These are phyloP conservation scores for Salicornia ramosissima DNA, from an alignment of 148 eudicot species.

Conservation along the genomic window DNA sequence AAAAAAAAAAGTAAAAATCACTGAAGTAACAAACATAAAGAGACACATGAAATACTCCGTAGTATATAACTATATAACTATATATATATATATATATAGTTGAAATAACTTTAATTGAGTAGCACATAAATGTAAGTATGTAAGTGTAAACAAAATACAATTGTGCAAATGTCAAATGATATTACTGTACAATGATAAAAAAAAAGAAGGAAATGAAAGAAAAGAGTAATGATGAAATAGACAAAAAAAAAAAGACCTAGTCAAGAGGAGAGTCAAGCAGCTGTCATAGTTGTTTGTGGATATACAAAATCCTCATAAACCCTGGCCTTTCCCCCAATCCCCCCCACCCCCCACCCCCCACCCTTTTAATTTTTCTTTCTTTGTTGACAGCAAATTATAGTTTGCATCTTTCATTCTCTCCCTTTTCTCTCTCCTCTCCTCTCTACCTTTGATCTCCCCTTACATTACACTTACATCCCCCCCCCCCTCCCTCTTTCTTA, in stretches of 20 bases:
- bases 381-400: constrained; percentile 51
- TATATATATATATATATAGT: no score
- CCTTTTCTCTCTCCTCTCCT: neutral
- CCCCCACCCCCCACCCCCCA: neutral
- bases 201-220: neutral
- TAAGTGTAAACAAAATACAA: no score
- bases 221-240: constrained; percentile 21
- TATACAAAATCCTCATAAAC: constrained; percentile 20
- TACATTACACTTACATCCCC: neutral
- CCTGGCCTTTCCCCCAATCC: constrained; percentile 17
- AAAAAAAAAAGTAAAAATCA: no score
- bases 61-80: no score
- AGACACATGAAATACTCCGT: no score
- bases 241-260: constrained; percentile 34
- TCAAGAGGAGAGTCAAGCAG: constrained; percentile 46
- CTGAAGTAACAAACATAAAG: no score
- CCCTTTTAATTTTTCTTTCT: constrained; percentile 19
- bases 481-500: constrained; percentile 18
- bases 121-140: no score
- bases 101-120: no score
- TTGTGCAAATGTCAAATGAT: no score
- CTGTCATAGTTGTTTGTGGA: constrained; percentile 54
- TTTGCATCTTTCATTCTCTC: constrained; percentile 48
- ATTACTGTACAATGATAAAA: neutral
- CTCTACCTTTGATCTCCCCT: neutral